These are phyloP conservation scores for Amphibolis antarctica DNA, from an alignment of 106 monocot species.

Conservation along the genomic window DNA sequence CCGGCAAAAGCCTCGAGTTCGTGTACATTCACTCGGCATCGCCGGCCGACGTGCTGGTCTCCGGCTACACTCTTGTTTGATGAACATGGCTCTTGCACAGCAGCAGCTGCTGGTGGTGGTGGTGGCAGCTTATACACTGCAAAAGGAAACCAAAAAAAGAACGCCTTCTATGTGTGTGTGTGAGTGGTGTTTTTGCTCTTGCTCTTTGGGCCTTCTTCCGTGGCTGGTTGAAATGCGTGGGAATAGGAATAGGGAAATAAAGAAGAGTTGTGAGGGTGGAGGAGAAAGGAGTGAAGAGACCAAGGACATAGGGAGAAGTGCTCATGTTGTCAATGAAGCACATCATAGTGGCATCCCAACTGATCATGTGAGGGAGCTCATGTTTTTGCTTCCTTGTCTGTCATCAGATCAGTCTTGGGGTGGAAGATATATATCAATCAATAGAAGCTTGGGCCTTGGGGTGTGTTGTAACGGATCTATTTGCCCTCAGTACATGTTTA, in stretches of 20 bases:
- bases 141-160: background rate
- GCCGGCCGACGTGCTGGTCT: conserved; percentile 12
- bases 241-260: background rate
- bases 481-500: no score
- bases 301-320: conserved; percentile 5
- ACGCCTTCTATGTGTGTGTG: background rate
- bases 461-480: no score
- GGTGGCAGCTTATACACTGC: background rate
- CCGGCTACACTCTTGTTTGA: conserved; percentile 19
- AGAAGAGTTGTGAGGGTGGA: background rate
- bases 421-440: no score
- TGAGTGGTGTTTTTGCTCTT: background rate
- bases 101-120: background rate
- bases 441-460: no score
- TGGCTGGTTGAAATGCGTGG: background rate
- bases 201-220: no score
- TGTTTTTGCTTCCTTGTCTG: no score
- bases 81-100: background rate
- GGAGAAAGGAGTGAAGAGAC: conserved; percentile 22
- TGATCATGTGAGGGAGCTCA: no score
- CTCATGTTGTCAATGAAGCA: conserved; percentile 1
- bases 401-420: no score
- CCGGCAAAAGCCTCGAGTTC: conserved; percentile 23
- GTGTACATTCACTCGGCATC: conserved; percentile 28
- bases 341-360: no score